These are phyloP conservation scores for Mucor plumbeus DNA, from an alignment of 371 early-diverging fungal species.

Conservation along the genomic window DNA sequence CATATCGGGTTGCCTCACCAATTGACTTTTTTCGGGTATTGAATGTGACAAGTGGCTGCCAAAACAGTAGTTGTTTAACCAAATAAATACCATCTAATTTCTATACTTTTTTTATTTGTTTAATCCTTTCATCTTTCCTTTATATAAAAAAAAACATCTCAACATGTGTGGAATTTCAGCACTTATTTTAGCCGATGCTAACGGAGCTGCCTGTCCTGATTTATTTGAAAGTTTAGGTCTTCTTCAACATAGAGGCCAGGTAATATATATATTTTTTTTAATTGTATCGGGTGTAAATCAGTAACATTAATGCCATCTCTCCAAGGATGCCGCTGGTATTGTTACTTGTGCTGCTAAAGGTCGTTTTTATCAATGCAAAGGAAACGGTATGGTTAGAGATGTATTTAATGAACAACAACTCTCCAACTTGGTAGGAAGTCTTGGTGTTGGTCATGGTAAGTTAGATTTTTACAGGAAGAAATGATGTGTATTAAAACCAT, in stretches of 20 bases:
- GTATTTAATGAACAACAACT: slow-evolving; percentile 87
- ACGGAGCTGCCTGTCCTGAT: slow-evolving; percentile 79
- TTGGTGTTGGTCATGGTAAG: slow-evolving; percentile 97
- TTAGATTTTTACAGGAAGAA: neutral
- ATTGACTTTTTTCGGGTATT: neutral
- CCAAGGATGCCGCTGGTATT: slow-evolving; percentile 97
- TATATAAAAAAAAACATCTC: slow-evolving; percentile 3
- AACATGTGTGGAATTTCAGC: slow-evolving; percentile 94
- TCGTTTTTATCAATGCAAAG: slow-evolving; percentile 96
- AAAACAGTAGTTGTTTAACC: neutral
- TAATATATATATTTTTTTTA: slow-evolving; percentile 31
- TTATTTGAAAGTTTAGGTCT: slow-evolving; percentile 92
- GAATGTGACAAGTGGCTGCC: slow-evolving; percentile 6
- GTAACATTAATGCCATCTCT: neutral
- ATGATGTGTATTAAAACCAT: slow-evolving; percentile 1
- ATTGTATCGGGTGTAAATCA: neutral
- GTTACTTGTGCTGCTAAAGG: slow-evolving; percentile 96
- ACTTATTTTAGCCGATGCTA: slow-evolving; percentile 81
- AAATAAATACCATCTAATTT: neutral
- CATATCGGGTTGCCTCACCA: neutral
- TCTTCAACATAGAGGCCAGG: slow-evolving; percentile 98
- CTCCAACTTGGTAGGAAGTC: slow-evolving; percentile 77
- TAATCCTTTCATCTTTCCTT: neutral
- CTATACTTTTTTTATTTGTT: neutral
- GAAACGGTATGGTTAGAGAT: slow-evolving; percentile 97